Evolutionary conservation across 2,329 filamentous ascomycete species (phyloP), one percentile per base, ranked within the genome.

Genomic region (Leptographium flavum): DNA sequence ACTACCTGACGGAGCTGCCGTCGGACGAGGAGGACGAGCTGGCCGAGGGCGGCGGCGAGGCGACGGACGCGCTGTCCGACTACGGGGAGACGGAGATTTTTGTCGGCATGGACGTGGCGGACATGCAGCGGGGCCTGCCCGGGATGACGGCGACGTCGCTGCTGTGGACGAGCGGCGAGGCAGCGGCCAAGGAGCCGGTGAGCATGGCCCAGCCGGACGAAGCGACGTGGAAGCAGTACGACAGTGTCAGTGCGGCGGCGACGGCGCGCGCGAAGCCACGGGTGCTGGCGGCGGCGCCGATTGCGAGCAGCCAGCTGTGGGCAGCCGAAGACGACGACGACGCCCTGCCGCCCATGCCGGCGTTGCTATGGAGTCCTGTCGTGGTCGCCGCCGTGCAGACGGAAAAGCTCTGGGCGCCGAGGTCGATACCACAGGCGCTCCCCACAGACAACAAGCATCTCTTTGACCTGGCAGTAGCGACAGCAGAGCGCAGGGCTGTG

Each of bases 121-220:
- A 25, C 19, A 25, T 33, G 4, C 11, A 9, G 3, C 9, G 8
- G 28, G n/a, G n/a, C n/a, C n/a, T n/a, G n/a, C n/a, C n/a, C n/a
- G n/a, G 17, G n/a, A 32, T 19, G 3, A 11, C 2, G 25, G 28
- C n/a, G n/a, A 15, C 19, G 5, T 35, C 41, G 25, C 17, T 40
- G 19, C 46, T 51, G 5, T 51, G 49, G 46, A 31, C 23, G 5
- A 21, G 7, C 42, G 14, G 10, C 17, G 35, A 31, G 17, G 30
- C 37, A 33, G 23, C 46, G 36, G 47, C 43, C 13, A 28, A 28
- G 13, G 46, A 54, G 32, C 28, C 45, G 17, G 44, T 52, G 21
- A 53, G 49, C 44, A 35, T 64, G 8, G 56, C 60, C 21, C 62
- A 69, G 50, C 63, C 63, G 15, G 61, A 64, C 46, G 52, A 55